Evolutionary conservation across 768 basidiomycete genomes (phyloP).

Genomic region (Boletus reticuloceps): DNA sequence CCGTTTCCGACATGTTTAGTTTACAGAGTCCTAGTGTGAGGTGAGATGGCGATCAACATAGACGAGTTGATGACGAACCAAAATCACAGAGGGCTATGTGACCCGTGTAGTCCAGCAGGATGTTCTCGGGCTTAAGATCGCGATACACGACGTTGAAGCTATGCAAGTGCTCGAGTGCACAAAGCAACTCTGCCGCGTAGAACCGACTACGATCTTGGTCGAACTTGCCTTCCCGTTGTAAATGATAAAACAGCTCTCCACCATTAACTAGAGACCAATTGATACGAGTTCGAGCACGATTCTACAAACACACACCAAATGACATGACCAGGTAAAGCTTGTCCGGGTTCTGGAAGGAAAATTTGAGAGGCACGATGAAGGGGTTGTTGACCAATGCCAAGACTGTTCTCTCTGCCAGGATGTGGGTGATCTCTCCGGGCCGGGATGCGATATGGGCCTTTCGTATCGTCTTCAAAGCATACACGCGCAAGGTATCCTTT

Average conservation of each 20-base stretch:
- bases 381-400: slow-evolving; percentile 97
- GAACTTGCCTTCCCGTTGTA: slow-evolving; percentile 96
- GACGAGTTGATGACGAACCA: no score
- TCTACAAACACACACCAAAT: slow-evolving; percentile 56
- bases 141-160: slow-evolving; percentile 98
- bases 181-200: slow-evolving; percentile 96
- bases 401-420: slow-evolving; percentile 94
- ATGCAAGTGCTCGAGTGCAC: slow-evolving; percentile 92
- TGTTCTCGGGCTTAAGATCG: slow-evolving; percentile 98
- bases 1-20: no score
- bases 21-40: no score
- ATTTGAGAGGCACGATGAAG: slow-evolving; percentile 98
- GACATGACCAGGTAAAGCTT: slow-evolving; percentile 98
- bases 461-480: slow-evolving; percentile 96
- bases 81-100: slow-evolving; percentile 97
- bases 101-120: slow-evolving; percentile 93
- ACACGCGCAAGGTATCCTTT: slow-evolving; percentile 96
- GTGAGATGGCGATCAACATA: no score
- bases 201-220: slow-evolving; percentile 91
- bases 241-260: slow-evolving; percentile 95
- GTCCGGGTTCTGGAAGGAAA: slow-evolving; percentile 97
- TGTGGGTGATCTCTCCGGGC: slow-evolving; percentile 97
- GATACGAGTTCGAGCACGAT: not conserved
- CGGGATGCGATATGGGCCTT: slow-evolving; percentile 97
- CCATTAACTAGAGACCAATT: slow-evolving; percentile 69